Base-by-base conservation (phyloP, 2,329 filamentous ascomycete genomes). In the Pseudopithomyces chartarum region DNA sequence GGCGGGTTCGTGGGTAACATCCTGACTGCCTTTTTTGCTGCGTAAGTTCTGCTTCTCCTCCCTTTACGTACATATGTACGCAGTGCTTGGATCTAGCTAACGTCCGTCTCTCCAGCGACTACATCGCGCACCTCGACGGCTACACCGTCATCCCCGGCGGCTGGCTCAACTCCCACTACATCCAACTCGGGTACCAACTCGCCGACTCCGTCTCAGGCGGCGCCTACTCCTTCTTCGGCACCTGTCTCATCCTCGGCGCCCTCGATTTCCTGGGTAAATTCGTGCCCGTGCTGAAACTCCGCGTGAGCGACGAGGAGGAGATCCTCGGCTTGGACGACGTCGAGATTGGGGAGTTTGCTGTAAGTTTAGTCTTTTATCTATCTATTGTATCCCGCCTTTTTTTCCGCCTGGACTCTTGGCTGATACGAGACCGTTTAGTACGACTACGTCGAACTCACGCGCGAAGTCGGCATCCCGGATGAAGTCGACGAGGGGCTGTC, bases 331-430 rank as follows among this genome's bases (percentile, higher is more conserved):
- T 96, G 58, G 92, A 96, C 68, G 92, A 96, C 68, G 88, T 90
- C 22, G 92, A 97, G 77, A 91, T 96, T 69, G 92, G 92, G 73
- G 92, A 96, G 79, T 96, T 95, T 73, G 92, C 91, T n/a, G 83
- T 84, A 80, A 73, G 82, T 80, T 2, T 11, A n/a, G n/a, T n/a
- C n/a, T n/a, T n/a, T n/a, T n/a, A n/a, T n/a, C n/a, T n/a, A n/a
- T n/a, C n/a, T n/a, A n/a, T n/a, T n/a, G n/a, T n/a, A n/a, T n/a
- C n/a, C n/a, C n/a, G n/a, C n/a, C n/a, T n/a, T n/a, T n/a, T n/a
- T n/a, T n/a, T n/a, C n/a, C n/a, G n/a, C n/a, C n/a, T n/a, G n/a
- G n/a, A n/a, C n/a, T n/a, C n/a, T n/a, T 46, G 29, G 52, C 57
- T 63, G 58, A 68, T 36, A 3, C 26, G 26, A 29, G 4, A 13